Percentiles rank a stretch among this genome's conserved stretches.
phyloP scores from a whole-genome alignment of 2,329 filamentous ascomycete genomes.

The Fusarium floridanum region DNA sequence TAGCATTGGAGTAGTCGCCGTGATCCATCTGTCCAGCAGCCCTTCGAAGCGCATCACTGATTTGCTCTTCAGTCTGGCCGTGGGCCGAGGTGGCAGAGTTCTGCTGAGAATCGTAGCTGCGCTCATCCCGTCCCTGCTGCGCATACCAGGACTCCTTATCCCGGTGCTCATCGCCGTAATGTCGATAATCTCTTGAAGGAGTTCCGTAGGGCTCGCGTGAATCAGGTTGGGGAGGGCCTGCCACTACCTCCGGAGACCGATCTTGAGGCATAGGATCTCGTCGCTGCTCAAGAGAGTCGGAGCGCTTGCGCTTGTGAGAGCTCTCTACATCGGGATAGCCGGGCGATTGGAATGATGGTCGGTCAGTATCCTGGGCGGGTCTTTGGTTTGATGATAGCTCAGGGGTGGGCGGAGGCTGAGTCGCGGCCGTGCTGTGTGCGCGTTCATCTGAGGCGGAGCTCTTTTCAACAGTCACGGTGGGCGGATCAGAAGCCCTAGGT shows the following conservation, averaged over 20 bases:
- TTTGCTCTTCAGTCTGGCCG: conserved; percentile 64
- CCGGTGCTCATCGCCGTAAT: conserved; percentile 59
- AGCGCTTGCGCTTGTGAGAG: conserved; percentile 77
- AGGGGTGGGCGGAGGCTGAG: conserved; percentile 44
- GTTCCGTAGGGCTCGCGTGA: conserved; percentile 59
- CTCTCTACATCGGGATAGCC: conserved; percentile 60
- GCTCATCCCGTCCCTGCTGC: conserved; percentile 62
- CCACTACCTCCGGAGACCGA: conserved; percentile 51
- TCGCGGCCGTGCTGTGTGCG: conserved; percentile 41
- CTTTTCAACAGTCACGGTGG: conserved; percentile 48
- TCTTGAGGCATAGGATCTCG: conserved; percentile 53
- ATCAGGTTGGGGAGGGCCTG: conserved; percentile 50
- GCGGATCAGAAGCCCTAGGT: conserved; percentile 56
- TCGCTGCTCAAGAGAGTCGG: conserved; percentile 68
- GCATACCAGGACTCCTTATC: conserved; percentile 66
- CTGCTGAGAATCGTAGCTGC: conserved; percentile 61
- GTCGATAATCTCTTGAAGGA: conserved; percentile 60
- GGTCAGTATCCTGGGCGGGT: conserved; percentile 57
- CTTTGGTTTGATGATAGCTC: conserved; percentile 52
- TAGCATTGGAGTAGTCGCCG: conserved; percentile 65
- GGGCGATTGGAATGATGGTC: conserved; percentile 56
- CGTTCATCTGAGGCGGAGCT: conserved; percentile 52
- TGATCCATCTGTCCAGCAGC: conserved; percentile 61
- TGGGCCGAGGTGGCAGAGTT: conserved; percentile 60
- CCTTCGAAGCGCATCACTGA: conserved; percentile 59